Evolutionary conservation across 768 basidiomycete species (phyloP), one percentile per base, ranked within the genome.

Genomic region (Austroboletus festivus): DNA sequence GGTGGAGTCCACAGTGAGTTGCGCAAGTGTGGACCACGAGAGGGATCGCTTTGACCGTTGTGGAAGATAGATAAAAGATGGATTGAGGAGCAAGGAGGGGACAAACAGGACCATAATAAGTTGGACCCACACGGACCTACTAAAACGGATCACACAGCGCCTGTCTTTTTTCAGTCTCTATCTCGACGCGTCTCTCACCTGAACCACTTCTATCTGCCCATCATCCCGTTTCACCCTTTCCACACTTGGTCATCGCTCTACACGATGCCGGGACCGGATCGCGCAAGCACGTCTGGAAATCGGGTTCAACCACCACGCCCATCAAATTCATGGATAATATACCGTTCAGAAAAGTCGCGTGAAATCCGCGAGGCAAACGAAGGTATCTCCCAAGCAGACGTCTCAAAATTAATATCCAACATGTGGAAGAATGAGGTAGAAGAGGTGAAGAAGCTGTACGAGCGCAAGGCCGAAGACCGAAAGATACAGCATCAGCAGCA

Each of bases 291-390:
- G 5, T 5, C 28, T 28, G 7, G 28, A 28, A 5, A 41, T 12
- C 46, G 59, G 30, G 19, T 42, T 47, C 47, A 55, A 47, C 73
- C 76, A 5, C 83, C 85, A 10, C 77, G 89, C 0, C 89, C 89
- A 3, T 81, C 83, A 10, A 92, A 91, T 61, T 82, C 89, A 0
- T 92, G 87, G 86, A 91, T 92, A 50, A 54, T 91, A 15, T 92
- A 86, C 65, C 80, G 89, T 35, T 80, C 84, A 3, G 75, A 80
- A 52, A 81, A 77, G 59, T 70, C 79, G 37, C 68, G 1, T 1
- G 0, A 5, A 19, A 33, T 60, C 19, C 50, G 50, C 23, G 65
- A 50, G 62, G 69, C 11, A 62, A 48, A 54, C 30, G 53, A 69
- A 50, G 52, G 74, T 33, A 44, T 69, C 6, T 65, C 78, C 6